Base-by-base conservation (phyloP, 441 rosid species). In the Melastoma candidum region DNA sequence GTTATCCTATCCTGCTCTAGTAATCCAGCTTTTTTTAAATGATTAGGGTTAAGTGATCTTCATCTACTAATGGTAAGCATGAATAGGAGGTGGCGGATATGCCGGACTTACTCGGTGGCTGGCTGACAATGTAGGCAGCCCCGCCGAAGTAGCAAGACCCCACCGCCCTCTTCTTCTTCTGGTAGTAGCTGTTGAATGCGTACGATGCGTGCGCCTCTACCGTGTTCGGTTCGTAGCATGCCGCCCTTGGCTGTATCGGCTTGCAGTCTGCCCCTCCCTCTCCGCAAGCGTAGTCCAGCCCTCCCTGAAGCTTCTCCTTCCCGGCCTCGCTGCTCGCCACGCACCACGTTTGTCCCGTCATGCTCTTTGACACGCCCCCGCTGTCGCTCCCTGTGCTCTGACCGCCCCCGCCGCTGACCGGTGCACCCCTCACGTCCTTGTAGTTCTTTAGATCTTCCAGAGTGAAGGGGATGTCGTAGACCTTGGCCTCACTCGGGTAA, bases 171-270 rank as follows among this genome's bases (percentile, higher is more conserved):
- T 75, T 82, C 9, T 81, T 69, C 81, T 73, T 84, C 79, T 87
- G 95, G 8, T 84, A 90, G 46, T 84, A 90, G 65, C 95, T 90
- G 71, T 90, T 90, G 68, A 90, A 90, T 1, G 95, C 97, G 57
- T 76, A 90, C 46, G 95, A 84, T 0, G 97, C 90, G 57, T 90
- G 97, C 3, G 97, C 95, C 52, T 72, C 81, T 0, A 90, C 27
- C 4, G 95, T 82, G 70, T 82, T 80, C 0, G 97, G 97, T 54
- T 65, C 39, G 49, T 76, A 90, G 63, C 97, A 90, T 60, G 80
- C 26, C 11, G 83, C 58, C 6, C 89, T 94, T 0, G 46, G 81
- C 62, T 90, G 95, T 71, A 87, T 90, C 64, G 72, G 66, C 59
- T 65, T 69, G 67, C 97, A 90, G 54, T 90, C 95, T 10, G 94